Conservation (phyloP, 169 alveolate species). For the Miamiensis avidus region DNA sequence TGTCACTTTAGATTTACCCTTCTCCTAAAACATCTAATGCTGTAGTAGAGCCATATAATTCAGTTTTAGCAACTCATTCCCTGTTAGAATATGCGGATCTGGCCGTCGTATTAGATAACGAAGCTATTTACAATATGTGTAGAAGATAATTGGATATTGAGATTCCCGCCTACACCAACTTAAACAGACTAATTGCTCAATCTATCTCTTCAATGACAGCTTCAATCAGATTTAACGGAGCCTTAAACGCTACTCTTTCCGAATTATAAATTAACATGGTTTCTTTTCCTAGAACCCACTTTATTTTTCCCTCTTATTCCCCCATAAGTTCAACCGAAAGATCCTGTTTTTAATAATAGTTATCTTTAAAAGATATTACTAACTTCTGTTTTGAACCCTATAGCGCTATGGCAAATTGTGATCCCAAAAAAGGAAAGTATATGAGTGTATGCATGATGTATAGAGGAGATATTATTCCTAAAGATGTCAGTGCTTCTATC, state of each 20-base stretch:
- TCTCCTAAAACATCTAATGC: constrained; percentile 96
- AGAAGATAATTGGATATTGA: constrained; percentile 96
- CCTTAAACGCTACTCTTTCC: constrained; percentile 97
- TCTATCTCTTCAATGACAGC: constrained; percentile 95
- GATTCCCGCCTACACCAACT: constrained; percentile 97
- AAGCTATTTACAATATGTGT: constrained; percentile 98
- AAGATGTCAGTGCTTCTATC: constrained; percentile 98
- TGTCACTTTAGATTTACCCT: constrained; percentile 96
- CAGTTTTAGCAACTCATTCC: constrained; percentile 96
- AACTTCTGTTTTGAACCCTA: constrained; percentile 99
- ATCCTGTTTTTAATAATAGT: constrained; percentile 98
- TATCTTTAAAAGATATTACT: constrained; percentile 98
- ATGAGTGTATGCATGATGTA: constrained; percentile 97
- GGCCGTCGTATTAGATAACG: constrained; percentile 96
- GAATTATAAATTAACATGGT: constrained; percentile 99
- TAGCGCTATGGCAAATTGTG: constrained; percentile 98
- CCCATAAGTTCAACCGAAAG: constrained; percentile 98
- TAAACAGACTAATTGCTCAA: constrained; percentile 97
- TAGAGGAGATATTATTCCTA: constrained; percentile 99
- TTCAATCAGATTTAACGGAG: constrained; percentile 97
- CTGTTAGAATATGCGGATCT: constrained; percentile 97
- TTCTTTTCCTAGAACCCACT: constrained; percentile 99
- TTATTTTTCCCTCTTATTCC: constrained; percentile 97
- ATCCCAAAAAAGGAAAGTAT: constrained; percentile 98
- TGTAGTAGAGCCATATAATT: constrained; percentile 98